These are phyloP conservation scores for Euptelea pleiosperma DNA, from an alignment of 164 flowering plant genomes.

Conservation along the genomic window DNA sequence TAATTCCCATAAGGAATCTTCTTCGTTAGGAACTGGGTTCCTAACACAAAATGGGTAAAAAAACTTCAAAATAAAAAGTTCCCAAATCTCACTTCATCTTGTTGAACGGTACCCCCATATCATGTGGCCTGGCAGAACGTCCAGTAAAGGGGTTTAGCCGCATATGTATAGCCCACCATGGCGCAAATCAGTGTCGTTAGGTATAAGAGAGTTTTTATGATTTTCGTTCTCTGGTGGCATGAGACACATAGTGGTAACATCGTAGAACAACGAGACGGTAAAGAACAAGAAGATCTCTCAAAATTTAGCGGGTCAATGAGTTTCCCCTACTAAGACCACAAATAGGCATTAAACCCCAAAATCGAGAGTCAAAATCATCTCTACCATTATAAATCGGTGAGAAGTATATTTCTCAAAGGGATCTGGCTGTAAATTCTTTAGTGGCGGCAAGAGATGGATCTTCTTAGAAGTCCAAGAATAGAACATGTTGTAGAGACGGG, in stretches of 20 bases:
- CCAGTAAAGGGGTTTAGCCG: conserved; percentile 83
- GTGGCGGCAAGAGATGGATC: conserved; percentile 13
- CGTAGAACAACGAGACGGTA: conserved; percentile 8
- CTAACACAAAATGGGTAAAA: too few relatives aligned
- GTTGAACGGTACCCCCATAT: conserved; percentile 90
- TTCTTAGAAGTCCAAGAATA: conserved; percentile 25
- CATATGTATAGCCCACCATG: conserved; percentile 89
- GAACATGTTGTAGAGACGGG: conserved; percentile 28
- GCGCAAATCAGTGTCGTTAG: conserved; percentile 61
- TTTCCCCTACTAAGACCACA: conserved; percentile 7
- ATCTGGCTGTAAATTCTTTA: conserved; percentile 2
- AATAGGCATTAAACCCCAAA: conserved; percentile 8
- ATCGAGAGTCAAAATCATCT: background rate
- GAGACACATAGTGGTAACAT: conserved; percentile 38
- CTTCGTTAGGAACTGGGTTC: too few relatives aligned
- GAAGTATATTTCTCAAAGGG: conserved; percentile 22
- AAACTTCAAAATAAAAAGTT: background rate
- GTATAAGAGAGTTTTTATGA: conserved; percentile 58
- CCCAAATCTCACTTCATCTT: conserved; percentile 58
- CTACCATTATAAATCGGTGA: background rate
- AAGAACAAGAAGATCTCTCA: conserved; percentile 14
- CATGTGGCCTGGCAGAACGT: conserved; percentile 95
- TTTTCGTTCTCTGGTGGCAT: conserved; percentile 44
- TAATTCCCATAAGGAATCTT: too few relatives aligned
- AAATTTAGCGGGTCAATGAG: conserved; percentile 10